Evolutionary conservation across 176 grass and related monocot genomes (phyloP).

Genomic region (Raddia guianensis): DNA sequence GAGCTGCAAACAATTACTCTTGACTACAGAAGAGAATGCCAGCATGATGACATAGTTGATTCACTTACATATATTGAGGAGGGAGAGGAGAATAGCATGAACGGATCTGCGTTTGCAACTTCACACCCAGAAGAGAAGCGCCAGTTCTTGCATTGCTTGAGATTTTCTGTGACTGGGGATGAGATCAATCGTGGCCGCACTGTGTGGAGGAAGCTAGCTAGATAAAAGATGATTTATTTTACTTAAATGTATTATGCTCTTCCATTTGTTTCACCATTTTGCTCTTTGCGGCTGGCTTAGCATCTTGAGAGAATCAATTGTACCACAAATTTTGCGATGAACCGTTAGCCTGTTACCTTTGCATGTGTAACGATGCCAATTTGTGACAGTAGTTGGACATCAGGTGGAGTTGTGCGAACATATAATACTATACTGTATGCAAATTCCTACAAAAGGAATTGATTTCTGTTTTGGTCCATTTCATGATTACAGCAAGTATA

Average conservation of each 20-base stretch:
- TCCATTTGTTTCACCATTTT: conserved; percentile 31
- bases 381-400: conserved; percentile 27
- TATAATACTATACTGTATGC: background rate
- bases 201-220: conserved; percentile 81
- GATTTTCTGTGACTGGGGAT: conserved; percentile 61
- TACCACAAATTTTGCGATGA: conserved; percentile 52
- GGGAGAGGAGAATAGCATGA: conserved; percentile 45
- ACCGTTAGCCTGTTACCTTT: conserved; percentile 5
- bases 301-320: conserved; percentile 23
- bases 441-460: background rate
- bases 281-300: background rate
- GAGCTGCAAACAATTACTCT: conserved; percentile 97
- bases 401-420: background rate
- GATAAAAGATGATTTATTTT: conserved; percentile 38
- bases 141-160: conserved; percentile 83
- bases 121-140: conserved; percentile 44
- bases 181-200: conserved; percentile 96
- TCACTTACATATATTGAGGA: conserved; percentile 85
- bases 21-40: conserved; percentile 96
- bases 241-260: conserved; percentile 14
- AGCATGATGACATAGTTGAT: conserved; percentile 85
- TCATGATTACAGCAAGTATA: background rate
- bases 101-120: conserved; percentile 51
- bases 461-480: background rate
- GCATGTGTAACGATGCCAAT: conserved; percentile 21